Conservation (phyloP, 306 rosid genomes). For the Prunus kanzakura region DNA sequence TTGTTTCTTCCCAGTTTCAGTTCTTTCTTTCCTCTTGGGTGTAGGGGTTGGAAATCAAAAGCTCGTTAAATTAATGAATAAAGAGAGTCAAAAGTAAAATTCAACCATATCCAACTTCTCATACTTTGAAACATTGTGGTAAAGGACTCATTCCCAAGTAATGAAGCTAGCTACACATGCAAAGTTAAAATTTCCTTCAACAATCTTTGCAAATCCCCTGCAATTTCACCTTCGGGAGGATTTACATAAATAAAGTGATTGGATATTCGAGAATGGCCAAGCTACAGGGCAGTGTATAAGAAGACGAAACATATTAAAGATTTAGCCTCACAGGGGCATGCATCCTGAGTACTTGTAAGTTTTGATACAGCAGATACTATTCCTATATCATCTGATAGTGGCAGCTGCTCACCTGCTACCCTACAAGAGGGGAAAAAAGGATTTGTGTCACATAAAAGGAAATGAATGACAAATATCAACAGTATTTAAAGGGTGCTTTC, state of each 20-base stretch:
- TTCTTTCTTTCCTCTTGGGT: background rate
- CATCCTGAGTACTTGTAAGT: slow-evolving; percentile 33
- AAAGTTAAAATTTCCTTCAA: background rate
- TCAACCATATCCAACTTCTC: background rate
- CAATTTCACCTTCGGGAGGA: background rate
- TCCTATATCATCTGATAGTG: slow-evolving; percentile 44
- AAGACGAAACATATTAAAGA: background rate
- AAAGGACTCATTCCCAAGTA: background rate
- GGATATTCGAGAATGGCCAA: background rate
- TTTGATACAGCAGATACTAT: slow-evolving; percentile 46
- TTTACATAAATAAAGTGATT: background rate
- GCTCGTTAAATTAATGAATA: background rate
- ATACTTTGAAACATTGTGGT: background rate
- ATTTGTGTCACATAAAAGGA: slow-evolving; percentile 21
- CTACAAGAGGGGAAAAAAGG: slow-evolving; percentile 41
- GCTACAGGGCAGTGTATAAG: background rate
- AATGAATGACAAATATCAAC: slow-evolving; percentile 15
- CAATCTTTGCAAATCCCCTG: background rate
- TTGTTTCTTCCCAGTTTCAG: background rate
- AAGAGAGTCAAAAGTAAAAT: background rate
- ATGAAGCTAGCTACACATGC: background rate
- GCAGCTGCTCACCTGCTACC: slow-evolving; percentile 43
- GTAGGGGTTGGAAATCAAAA: background rate
- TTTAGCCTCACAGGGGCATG: slow-evolving; percentile 39
- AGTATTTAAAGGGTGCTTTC: slow-evolving; percentile 11